These are phyloP conservation scores for Pittosporum tobira DNA, from an alignment of 129 eudicot genomes.

Conservation along the genomic window DNA sequence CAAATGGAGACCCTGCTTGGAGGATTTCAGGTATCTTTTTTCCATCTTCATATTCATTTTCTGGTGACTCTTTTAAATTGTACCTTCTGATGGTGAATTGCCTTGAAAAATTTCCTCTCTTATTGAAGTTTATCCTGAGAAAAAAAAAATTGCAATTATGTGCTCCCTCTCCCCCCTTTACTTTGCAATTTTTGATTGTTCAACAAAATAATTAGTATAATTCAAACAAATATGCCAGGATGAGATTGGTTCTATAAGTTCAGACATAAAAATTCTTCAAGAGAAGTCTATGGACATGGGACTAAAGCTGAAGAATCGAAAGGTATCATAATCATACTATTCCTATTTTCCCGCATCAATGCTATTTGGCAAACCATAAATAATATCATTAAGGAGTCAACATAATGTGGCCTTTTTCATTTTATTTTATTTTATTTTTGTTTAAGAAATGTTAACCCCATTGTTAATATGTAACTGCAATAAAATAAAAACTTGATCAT, in stretches of 20 bases:
- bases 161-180: not conserved
- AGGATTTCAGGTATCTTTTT: conserved; percentile 83
- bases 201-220: conserved; percentile 1
- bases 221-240: conserved; percentile 32
- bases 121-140: no score
- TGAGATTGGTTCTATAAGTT: conserved; percentile 95
- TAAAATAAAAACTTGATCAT: no score
- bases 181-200: not conserved
- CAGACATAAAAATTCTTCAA: conserved; percentile 93
- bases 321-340: conserved; percentile 43
- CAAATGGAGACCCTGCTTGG: conserved; percentile 94
- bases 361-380: not conserved
- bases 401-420: not conserved
- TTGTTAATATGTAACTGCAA: no score
- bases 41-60: not conserved
- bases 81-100: not conserved
- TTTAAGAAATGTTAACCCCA: no score
- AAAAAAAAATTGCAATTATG: no score
- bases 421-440: not conserved
- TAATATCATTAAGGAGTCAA: not conserved
- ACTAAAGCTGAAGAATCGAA: conserved; percentile 90
- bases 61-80: not conserved
- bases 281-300: conserved; percentile 99
- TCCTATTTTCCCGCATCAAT: not conserved
- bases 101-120: not conserved